phyloP scores from a whole-genome alignment of 2,329 filamentous ascomycete genomes.

The Colletotrichum tabaci region DNA sequence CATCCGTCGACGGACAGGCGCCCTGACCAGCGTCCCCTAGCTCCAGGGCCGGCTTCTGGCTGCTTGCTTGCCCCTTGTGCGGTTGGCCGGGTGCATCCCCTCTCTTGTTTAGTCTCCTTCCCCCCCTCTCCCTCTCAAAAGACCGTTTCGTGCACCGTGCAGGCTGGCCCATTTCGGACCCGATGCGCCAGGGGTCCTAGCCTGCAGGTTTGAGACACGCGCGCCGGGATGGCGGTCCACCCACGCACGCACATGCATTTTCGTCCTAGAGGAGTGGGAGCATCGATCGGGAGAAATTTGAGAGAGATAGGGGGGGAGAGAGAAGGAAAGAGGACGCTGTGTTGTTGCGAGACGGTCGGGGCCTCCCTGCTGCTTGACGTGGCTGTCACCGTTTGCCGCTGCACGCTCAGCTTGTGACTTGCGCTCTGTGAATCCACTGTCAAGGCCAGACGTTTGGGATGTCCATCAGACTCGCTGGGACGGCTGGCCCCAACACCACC shows the following conservation, averaged over 20 bases:
- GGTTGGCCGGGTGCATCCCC: conserved; percentile 38
- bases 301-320: not conserved
- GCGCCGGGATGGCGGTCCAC: conserved; percentile 35
- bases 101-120: conserved; percentile 21
- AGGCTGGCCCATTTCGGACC: conserved; percentile 7
- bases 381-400: conserved; percentile 23
- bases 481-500: not conserved
- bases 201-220: conserved; percentile 37
- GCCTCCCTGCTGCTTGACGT: conserved; percentile 5
- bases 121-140: too few species aligned
- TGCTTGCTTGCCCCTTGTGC: conserved; percentile 1
- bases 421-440: not conserved
- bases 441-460: not conserved
- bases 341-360: conserved; percentile 23
- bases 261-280: conserved; percentile 3
- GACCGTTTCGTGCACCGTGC: conserved; percentile 27
- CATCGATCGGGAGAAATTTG: not conserved
- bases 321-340: not conserved
- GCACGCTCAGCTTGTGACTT: conserved; percentile 19
- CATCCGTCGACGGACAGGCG: conserved; percentile 4
- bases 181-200: conserved; percentile 34
- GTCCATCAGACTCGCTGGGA: not conserved
- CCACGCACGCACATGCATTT: conserved; percentile 24
- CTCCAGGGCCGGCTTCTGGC: conserved; percentile 20
- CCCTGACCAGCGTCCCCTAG: conserved; percentile 21